Evolutionary conservation across 2,329 filamentous ascomycete species (phyloP), one percentile per base, ranked within the genome.

Genomic region (Claviceps pusilla): DNA sequence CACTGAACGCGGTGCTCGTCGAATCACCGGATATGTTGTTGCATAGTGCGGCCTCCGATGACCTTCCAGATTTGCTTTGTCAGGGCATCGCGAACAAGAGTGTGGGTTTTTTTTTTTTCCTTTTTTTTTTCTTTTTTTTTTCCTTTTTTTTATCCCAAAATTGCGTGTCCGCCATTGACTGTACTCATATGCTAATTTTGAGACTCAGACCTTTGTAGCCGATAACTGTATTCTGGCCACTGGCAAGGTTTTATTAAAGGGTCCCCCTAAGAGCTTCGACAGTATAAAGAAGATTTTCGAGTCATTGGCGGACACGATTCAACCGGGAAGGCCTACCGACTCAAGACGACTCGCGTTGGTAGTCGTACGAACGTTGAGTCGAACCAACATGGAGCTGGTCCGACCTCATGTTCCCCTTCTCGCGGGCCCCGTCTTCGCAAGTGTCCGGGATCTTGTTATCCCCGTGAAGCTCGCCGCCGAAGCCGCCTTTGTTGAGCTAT

Each of bases 401-500:
- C 82, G 87, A 33, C 87, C 90, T 14, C 89, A 96, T 66, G 76
- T 97, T 50, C 72, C 82, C 10, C 71, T 89, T 3, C 78, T 98
- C n/a, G 84, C 87, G 1, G 84, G 85, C 1, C 83, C 89, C 1
- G 79, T 97, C 48, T 98, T 98, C 68, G 83, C 87, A 46, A 86
- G 87, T 53, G 93, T 98, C 33, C 83, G 94, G 56, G 93, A 98
- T 67, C 76, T 83, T 10, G 83, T 97, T 6, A 97, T 98, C 58
- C 94, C 94, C 0, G 85, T 98, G 65, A 98, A 98, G 71, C 77
- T 98, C 33, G 86, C 91, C 0, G 91, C 93, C 1, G 93, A 98
- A 71, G 91, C 90, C 12, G 89, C 91, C 0, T 97, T 98, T 69
- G 78, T 98, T 54, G 82, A 89, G 51, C 76, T 97, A 4, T 97